Conservation (phyloP, 306 rosid species). For the Boehmeria nivea region DNA sequence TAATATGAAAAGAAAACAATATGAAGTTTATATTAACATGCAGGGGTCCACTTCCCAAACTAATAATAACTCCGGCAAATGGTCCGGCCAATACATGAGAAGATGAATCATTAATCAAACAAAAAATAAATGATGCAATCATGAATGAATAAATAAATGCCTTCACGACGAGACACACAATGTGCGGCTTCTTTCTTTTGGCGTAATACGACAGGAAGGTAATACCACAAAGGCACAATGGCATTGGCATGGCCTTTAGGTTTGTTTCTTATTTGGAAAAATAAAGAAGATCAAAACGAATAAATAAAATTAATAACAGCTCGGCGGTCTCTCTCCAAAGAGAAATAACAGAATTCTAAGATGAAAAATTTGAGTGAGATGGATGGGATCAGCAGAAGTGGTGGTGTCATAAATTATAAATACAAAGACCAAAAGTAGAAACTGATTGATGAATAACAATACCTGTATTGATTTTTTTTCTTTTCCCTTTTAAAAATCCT, state of each 20-base stretch:
- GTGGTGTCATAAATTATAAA: slow-evolving; percentile 16
- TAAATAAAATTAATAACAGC: not conserved
- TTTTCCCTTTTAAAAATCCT: slow-evolving; percentile 1
- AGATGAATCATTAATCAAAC: not conserved
- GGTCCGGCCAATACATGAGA: not conserved
- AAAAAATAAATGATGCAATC: not conserved
- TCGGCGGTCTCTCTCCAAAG: too few relatives aligned
- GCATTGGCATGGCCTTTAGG: too few relatives aligned
- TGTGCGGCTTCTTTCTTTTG: too few relatives aligned
- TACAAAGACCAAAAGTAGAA: slow-evolving; percentile 14
- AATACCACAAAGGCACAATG: too few relatives aligned
- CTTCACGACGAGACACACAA: too few relatives aligned
- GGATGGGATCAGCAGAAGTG: slow-evolving; percentile 22
- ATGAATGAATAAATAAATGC: not conserved
- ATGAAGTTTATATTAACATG: too few relatives aligned
- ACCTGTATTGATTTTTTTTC: slow-evolving; percentile 12
- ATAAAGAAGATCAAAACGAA: not conserved
- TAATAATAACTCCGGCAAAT: too few relatives aligned
- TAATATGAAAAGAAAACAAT: too few relatives aligned
- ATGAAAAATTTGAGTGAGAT: slow-evolving; percentile 19
- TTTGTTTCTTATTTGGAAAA: too few relatives aligned
- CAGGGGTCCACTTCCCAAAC: too few relatives aligned
- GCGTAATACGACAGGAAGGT: too few relatives aligned
- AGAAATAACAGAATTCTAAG: slow-evolving; percentile 17
- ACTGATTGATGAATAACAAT: not conserved